phyloP scores from a whole-genome alignment of 345 rosid genomes.

The Arabis hirsuta region DNA sequence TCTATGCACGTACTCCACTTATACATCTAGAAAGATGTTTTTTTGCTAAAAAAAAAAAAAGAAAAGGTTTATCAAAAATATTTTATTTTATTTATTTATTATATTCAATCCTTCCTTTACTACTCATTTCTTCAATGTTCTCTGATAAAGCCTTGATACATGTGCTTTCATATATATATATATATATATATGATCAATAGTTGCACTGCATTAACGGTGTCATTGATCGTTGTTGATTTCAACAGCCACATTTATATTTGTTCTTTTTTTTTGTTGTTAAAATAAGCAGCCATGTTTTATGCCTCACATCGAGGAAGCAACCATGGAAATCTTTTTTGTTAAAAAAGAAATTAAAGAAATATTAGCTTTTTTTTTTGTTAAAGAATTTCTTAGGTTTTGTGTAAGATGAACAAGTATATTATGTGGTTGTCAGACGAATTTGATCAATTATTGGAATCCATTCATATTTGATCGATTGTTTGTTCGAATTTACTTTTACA shows the following conservation, averaged over 20 bases:
- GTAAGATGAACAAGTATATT: conserved; percentile 20
- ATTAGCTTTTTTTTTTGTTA: too few relatives aligned
- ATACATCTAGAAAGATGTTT: neutral
- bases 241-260: neutral
- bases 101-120: neutral
- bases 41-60: neutral
- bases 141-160: conserved; percentile 14
- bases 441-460: neutral
- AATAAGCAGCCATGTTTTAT: conserved; percentile 35
- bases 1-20: neutral
- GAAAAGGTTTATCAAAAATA: too few relatives aligned
- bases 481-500: neutral
- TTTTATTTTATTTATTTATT: neutral
- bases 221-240: conserved; percentile 24
- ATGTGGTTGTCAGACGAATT: conserved; percentile 5
- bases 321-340: neutral
- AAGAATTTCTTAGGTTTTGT: neutral
- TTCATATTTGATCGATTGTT: neutral
- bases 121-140: conserved; percentile 16
- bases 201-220: conserved; percentile 9
- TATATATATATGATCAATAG: neutral
- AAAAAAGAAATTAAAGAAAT: too few relatives aligned
- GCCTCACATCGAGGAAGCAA: conserved; percentile 41
- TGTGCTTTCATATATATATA: neutral
- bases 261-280: neutral